Base-by-base conservation (phyloP, 1,284 basidiomycete genomes). In the Hortiboletus rubellus region DNA sequence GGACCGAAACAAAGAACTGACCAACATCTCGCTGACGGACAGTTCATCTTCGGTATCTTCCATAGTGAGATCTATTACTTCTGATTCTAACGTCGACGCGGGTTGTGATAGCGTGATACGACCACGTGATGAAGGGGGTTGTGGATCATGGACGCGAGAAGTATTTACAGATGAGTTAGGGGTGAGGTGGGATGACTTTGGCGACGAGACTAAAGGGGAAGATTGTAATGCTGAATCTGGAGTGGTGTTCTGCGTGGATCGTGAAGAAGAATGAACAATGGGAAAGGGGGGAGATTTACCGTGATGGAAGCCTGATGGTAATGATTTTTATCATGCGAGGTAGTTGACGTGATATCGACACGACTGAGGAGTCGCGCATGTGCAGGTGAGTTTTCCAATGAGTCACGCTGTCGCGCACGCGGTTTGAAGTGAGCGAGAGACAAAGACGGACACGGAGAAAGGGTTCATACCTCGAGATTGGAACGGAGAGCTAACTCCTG, bases 11-110 rank as follows among this genome's bases (percentile, higher is more conserved):
- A 17, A 40, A 54, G 44, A 17, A 70, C 69, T 66, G 24, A 74
- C 69, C 59, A 60, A 40, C 45, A 60, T 27, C 11, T 58, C 47
- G 3, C 34, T 27, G 36, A 59, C 22, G 7, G 30, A 18, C 3
- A 47, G 34, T 46, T 61, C 61, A 5, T 71, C 68, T 24, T 62
- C 60, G 42, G 67, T 60, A 59, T 69, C 63, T 33, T 60, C 60
- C 31, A 54, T 14, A 36, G 67, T 69, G 51, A 65, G 69, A 57
- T 69, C 66, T 60, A 66, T 67, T 5, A 66, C 52, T 1, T 60
- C 60, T 8, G 57, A 50, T 5, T 59, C 11, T 5, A n/a, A 42
- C 30, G 44, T 55, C 3, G 52, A 46, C 18, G 40, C 12, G 33
- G 44, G 24, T 37, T 37, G 48, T 9, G 15, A 47, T 14, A 22